These are phyloP conservation scores for Stephania yunnanensis DNA, from an alignment of 164 flowering plant species.

Conservation along the genomic window DNA sequence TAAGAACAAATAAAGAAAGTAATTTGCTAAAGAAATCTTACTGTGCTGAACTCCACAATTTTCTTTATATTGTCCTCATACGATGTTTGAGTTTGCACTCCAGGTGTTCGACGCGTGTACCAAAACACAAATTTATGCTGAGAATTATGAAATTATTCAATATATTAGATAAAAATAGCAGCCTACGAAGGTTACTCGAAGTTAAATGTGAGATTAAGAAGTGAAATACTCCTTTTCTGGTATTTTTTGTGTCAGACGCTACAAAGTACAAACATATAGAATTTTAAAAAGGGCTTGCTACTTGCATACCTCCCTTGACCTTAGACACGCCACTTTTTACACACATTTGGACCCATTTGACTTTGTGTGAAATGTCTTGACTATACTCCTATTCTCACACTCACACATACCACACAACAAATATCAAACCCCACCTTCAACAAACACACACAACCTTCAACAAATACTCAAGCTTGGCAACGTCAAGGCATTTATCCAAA, in stretches of 20 bases:
- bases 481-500: too few relatives aligned
- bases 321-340: background rate
- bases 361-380: background rate
- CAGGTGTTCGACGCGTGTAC: conserved; percentile 95
- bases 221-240: background rate
- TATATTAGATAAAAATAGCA: background rate
- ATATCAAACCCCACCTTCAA: too few relatives aligned
- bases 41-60: conserved; percentile 93
- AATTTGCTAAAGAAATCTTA: conserved; percentile 26
- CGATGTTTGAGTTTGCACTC: conserved; percentile 73
- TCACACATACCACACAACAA: too few relatives aligned
- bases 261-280: too few relatives aligned
- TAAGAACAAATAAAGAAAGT: background rate
- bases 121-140: conserved; percentile 91
- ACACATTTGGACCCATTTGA: background rate
- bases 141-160: conserved; percentile 6
- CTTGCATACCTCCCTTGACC: too few relatives aligned
- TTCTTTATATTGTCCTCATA: conserved; percentile 95
- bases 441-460: too few relatives aligned
- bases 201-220: background rate
- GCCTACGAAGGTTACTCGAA: background rate
- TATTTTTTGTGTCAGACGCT: background rate
- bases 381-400: too few relatives aligned
- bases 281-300: too few relatives aligned
- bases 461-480: too few relatives aligned